These are phyloP conservation scores for Asterella californica DNA, from an alignment of 225 moss, liverwort and hornwort genomes.

Conservation along the genomic window DNA sequence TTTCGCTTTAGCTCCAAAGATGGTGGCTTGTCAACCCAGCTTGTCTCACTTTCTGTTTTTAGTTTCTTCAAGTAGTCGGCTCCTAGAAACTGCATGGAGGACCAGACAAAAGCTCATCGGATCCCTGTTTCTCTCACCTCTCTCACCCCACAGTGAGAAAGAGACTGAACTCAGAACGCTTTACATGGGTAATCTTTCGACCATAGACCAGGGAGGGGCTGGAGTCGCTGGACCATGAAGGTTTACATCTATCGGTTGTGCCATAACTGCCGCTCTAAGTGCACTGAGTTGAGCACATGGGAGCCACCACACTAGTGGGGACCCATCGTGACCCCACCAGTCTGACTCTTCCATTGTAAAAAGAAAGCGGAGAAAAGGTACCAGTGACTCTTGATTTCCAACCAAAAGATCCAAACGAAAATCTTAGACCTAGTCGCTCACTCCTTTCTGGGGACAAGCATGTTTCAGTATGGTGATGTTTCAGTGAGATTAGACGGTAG, in stretches of 20 bases:
- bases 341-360: background rate
- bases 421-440: no score
- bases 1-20: background rate
- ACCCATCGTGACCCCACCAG: background rate
- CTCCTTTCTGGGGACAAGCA: background rate
- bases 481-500: background rate
- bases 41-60: no score
- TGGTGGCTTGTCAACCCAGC: background rate
- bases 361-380: no score
- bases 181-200: no score
- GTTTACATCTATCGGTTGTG: background rate
- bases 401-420: no score
- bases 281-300: background rate
- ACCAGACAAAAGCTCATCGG: no score
- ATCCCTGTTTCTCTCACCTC: no score
- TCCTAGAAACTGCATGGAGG: background rate
- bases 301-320: background rate
- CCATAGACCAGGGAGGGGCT: no score
- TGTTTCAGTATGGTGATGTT: background rate
- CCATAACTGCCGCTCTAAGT: background rate
- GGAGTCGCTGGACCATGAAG: no score
- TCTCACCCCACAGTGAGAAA: no score
- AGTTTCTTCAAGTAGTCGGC: background rate
- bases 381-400: no score
- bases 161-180: no score